Conservation (phyloP, 2,329 filamentous ascomycete genomes). For the Paraphoma chrysanthemicola region DNA sequence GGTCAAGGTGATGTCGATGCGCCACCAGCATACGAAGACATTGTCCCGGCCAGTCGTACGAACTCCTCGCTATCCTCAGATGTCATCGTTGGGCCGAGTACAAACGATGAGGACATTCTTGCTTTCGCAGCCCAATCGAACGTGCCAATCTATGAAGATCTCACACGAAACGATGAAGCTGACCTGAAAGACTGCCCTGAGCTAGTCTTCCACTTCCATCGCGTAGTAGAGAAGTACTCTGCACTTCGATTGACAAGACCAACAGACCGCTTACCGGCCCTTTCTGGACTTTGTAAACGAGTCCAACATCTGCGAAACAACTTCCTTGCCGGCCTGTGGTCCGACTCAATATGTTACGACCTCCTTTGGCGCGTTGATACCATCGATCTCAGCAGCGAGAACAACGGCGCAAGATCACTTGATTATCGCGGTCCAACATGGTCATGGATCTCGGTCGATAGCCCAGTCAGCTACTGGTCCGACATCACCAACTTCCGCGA, state of each 20-base stretch:
- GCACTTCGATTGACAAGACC: constrained; percentile 12
- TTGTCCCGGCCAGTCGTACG: background rate
- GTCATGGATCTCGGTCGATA: constrained; percentile 21
- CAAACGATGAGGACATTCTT: background rate
- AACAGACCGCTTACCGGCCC: constrained; percentile 18
- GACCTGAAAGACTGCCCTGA: constrained; percentile 11
- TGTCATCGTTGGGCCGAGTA: background rate
- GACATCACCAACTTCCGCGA: constrained; percentile 17
- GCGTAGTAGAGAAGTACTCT: constrained; percentile 24
- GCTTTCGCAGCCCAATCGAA: constrained; percentile 2
- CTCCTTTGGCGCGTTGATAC: constrained; percentile 25
- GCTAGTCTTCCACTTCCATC: constrained; percentile 15
- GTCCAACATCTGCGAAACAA: constrained; percentile 19
- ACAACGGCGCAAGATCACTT: background rate
- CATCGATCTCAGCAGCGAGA: constrained; percentile 3
- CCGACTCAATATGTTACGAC: constrained; percentile 21
- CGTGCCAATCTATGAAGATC: constrained; percentile 1
- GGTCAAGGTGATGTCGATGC: background rate
- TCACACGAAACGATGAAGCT: background rate
- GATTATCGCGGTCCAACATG: constrained; percentile 19
- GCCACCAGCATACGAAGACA: background rate
- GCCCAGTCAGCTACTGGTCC: constrained; percentile 17
- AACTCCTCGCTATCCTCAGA: background rate
- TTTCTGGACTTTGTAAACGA: constrained; percentile 21
- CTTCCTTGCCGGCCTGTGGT: constrained; percentile 23